Evolutionary conservation across 495 filamentous ascomycete genomes (phyloP).

Genomic region (Amniculicola lignicola): DNA sequence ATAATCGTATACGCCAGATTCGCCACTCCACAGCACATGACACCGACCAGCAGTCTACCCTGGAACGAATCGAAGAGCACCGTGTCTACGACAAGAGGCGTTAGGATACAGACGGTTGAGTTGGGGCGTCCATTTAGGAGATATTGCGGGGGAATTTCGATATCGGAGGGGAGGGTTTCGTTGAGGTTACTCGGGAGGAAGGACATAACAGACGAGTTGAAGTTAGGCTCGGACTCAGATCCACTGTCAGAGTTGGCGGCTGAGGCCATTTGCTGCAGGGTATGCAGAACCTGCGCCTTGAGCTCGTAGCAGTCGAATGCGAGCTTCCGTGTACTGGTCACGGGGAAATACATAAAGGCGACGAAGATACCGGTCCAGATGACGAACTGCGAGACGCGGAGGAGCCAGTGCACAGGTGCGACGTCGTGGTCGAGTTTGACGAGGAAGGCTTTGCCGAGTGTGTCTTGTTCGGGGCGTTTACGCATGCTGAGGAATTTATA

Average conservation of each 20-base stretch:
- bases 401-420: neutral
- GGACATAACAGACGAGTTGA: neutral
- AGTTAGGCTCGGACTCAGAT: too few relatives aligned
- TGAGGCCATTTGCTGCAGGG: too few relatives aligned
- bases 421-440: neutral
- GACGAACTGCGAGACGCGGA: neutral
- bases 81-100: neutral
- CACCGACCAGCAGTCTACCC: neutral
- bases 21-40: neutral
- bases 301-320: constrained; percentile 5
- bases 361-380: neutral
- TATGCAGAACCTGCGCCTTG: neutral
- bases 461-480: too few relatives aligned
- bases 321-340: neutral
- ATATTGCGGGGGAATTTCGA: neutral
- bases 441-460: neutral
- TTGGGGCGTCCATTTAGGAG: neutral
- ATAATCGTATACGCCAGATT: neutral
- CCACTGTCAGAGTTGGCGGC: too few relatives aligned
- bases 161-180: neutral
- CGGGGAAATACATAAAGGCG: neutral
- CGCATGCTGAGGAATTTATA: too few relatives aligned
- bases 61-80: neutral
- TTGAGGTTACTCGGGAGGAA: neutral
- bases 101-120: neutral